A percentile compares a stretch with the other conserved stretches of the same genome.
Conservation (phyloP, 2,329 filamentous ascomycete genomes). For the Thyridium curvatum region DNA sequence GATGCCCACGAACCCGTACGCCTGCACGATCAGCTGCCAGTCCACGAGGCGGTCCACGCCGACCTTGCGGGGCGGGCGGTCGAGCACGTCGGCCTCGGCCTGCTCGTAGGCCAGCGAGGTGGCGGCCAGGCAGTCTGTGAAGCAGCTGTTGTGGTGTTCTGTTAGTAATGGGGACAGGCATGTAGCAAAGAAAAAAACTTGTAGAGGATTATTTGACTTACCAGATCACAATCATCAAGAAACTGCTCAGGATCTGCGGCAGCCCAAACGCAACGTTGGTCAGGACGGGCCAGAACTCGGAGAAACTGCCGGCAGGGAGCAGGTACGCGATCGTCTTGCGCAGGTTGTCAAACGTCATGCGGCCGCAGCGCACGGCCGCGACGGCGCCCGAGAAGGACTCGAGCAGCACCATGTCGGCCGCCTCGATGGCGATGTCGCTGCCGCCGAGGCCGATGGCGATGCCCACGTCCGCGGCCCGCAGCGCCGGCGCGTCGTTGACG, state of each 20-base stretch:
- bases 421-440: slow-evolving; percentile 76
- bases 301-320: slow-evolving; percentile 66
- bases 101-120: slow-evolving; percentile 71
- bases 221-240: slow-evolving; percentile 66
- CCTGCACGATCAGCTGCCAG: slow-evolving; percentile 64
- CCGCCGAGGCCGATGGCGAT: slow-evolving; percentile 71
- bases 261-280: slow-evolving; percentile 67
- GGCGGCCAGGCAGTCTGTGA: slow-evolving; percentile 70
- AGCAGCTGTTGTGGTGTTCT: slow-evolving; percentile 44
- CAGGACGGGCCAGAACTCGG: slow-evolving; percentile 71
- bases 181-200: slow-evolving; percentile 7
- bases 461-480: slow-evolving; percentile 74
- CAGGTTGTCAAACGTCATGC: slow-evolving; percentile 73
- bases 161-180: slow-evolving; percentile 9
- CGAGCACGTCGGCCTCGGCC: slow-evolving; percentile 68
- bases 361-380: slow-evolving; percentile 64
- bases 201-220: slow-evolving; percentile 17
- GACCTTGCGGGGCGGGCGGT: slow-evolving; percentile 60
- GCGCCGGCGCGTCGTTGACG: slow-evolving; percentile 78
- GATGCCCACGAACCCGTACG: slow-evolving; percentile 66
- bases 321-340: slow-evolving; percentile 74
- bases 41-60: slow-evolving; percentile 68
- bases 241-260: slow-evolving; percentile 66
- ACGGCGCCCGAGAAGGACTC: slow-evolving; percentile 69
- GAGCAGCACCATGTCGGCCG: slow-evolving; percentile 75